Conservation (phyloP, 306 rosid genomes). For the Vicia faba region DNA sequence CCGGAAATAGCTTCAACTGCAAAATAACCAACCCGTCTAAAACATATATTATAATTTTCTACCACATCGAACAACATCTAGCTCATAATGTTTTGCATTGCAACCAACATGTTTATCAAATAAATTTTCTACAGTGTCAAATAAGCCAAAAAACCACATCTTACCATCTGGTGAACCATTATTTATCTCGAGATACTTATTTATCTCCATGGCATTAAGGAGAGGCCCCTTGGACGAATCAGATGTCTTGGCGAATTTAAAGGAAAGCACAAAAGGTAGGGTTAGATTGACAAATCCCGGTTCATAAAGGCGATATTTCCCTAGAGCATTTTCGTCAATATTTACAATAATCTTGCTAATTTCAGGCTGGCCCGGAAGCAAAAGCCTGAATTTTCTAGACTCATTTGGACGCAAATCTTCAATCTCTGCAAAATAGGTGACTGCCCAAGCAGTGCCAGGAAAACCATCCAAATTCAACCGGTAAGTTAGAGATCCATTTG, state of each 20-base stretch:
- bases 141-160: slow-evolving; percentile 27
- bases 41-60: slow-evolving; percentile 28
- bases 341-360: slow-evolving; percentile 84
- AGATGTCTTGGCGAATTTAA: slow-evolving; percentile 72
- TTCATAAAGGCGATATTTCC: slow-evolving; percentile 88
- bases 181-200: slow-evolving; percentile 73
- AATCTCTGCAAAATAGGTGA: slow-evolving; percentile 88
- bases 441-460: slow-evolving; percentile 90
- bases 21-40: slow-evolving; percentile 38
- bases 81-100: slow-evolving; percentile 7
- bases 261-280: slow-evolving; percentile 78
- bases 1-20: slow-evolving; percentile 61
- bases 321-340: slow-evolving; percentile 89
- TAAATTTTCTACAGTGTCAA: slow-evolving; percentile 13
- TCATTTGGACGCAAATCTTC: slow-evolving; percentile 74
- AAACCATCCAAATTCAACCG: slow-evolving; percentile 88
- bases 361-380: slow-evolving; percentile 74
- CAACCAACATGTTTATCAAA: neutral
- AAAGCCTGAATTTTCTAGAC: slow-evolving; percentile 86
- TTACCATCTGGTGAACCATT: slow-evolving; percentile 83
- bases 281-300: slow-evolving; percentile 80
- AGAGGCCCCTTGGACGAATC: slow-evolving; percentile 91
- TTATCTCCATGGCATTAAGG: slow-evolving; percentile 92
- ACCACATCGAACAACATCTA: slow-evolving; percentile 21
- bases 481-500: slow-evolving; percentile 82